Evolutionary conservation across 1,284 basidiomycete species (phyloP).

Genomic region (Pascua guehoae): DNA sequence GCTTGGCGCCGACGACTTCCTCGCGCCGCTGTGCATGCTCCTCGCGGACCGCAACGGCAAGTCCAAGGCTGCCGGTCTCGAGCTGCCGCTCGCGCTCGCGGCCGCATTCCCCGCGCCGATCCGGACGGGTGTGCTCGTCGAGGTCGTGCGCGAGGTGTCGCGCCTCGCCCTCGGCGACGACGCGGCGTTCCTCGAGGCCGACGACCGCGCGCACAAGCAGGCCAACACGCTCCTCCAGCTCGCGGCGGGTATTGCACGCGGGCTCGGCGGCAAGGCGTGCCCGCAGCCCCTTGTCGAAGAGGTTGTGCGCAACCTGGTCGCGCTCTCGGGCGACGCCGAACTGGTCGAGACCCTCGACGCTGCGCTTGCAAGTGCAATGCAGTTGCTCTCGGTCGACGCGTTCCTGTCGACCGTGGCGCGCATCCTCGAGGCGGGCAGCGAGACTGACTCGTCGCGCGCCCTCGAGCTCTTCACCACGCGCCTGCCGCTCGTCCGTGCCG

Average conservation of each 20-base stretch:
- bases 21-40: slow-evolving; percentile 79
- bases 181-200: slow-evolving; percentile 41
- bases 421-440: slow-evolving; percentile 31
- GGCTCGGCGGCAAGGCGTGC: slow-evolving; percentile 33
- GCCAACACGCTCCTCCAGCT: slow-evolving; percentile 56
- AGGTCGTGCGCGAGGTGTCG: slow-evolving; percentile 64
- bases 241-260: slow-evolving; percentile 46
- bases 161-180: slow-evolving; percentile 54
- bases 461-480: slow-evolving; percentile 61
- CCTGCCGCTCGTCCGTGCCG: slow-evolving; percentile 60
- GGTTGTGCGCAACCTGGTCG: slow-evolving; percentile 38
- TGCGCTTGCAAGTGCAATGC: slow-evolving; percentile 40
- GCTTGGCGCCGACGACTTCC: slow-evolving; percentile 74
- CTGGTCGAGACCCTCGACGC: slow-evolving; percentile 19
- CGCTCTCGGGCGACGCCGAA: slow-evolving; percentile 24
- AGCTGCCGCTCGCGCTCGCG: slow-evolving; percentile 61
- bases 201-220: slow-evolving; percentile 3
- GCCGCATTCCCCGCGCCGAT: slow-evolving; percentile 60
- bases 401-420: slow-evolving; percentile 52
- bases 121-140: slow-evolving; percentile 58
- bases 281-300: slow-evolving; percentile 30
- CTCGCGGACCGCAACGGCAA: slow-evolving; percentile 71
- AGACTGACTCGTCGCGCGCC: slow-evolving; percentile 34
- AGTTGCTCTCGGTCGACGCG: slow-evolving; percentile 57
- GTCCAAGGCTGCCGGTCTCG: slow-evolving; percentile 49